Percentiles rank a stretch among this genome's conserved stretches.
Evolutionary conservation across 148 eudicot genomes (phyloP).

Genomic region (Vaccinium corymbosum): DNA sequence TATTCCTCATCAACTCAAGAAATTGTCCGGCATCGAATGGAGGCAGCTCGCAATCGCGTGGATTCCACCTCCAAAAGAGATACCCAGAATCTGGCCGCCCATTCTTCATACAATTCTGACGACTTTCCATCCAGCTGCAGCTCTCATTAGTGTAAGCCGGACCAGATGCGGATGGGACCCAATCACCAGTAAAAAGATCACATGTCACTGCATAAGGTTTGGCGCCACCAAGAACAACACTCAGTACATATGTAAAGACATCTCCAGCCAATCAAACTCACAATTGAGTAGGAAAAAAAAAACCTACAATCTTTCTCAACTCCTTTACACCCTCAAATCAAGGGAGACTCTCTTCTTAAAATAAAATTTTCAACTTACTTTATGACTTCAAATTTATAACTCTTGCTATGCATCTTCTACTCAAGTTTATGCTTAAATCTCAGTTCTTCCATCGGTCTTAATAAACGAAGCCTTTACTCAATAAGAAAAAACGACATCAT

Average conservation of each 20-base stretch:
- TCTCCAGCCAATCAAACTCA: neutral
- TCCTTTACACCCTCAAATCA: neutral
- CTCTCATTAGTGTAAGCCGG: constrained; percentile 69
- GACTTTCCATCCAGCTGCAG: constrained; percentile 56
- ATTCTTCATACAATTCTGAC: constrained; percentile 76
- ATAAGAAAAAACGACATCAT: too few species aligned
- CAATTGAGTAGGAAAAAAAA: neutral
- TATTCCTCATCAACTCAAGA: constrained; percentile 73
- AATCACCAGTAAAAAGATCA: constrained; percentile 65
- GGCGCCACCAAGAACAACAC: neutral
- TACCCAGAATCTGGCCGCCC: constrained; percentile 78
- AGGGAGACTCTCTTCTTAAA: neutral
- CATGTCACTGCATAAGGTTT: constrained; percentile 44
- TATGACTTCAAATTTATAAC: neutral
- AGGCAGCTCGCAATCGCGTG: constrained; percentile 65
- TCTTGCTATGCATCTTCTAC: neutral
- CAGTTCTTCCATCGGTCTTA: neutral
- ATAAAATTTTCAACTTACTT: neutral
- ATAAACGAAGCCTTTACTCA: neutral
- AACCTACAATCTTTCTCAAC: neutral
- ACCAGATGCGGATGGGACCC: constrained; percentile 62
- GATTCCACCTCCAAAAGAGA: constrained; percentile 57
- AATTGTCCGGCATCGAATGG: constrained; percentile 49
- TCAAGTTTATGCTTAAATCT: neutral
- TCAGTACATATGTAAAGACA: neutral